Percentiles rank a stretch among this genome's conserved stretches.
These are phyloP conservation scores for Piper betle DNA, from an alignment of 164 flowering plant genomes.

Conservation along the genomic window DNA sequence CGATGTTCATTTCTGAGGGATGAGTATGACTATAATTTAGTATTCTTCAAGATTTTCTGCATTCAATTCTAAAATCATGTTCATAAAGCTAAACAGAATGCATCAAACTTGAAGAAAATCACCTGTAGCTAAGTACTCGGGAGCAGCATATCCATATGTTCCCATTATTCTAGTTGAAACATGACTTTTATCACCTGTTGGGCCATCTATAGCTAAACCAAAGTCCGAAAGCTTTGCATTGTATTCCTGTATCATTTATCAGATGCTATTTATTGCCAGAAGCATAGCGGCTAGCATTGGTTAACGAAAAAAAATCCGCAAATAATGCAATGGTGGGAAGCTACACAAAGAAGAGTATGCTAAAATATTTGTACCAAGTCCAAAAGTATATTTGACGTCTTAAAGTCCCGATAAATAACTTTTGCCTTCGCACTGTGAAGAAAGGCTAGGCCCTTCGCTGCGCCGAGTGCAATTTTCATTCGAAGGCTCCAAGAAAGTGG, in stretches of 20 bases:
- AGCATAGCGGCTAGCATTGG: too few species aligned
- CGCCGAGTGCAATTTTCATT: constrained; percentile 28
- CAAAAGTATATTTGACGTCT: constrained; percentile 20
- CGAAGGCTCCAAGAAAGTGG: constrained; percentile 28
- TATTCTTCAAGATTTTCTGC: too few species aligned
- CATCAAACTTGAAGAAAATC: constrained; percentile 1
- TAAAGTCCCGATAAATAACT: constrained; percentile 23
- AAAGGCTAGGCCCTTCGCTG: constrained; percentile 28
- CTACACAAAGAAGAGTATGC: not conserved
- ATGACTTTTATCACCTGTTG: constrained; percentile 70
- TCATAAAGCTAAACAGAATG: not conserved
- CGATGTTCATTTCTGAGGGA: too few species aligned
- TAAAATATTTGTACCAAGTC: constrained; percentile 16
- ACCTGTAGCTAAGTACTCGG: constrained; percentile 89
- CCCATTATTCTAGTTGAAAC: constrained; percentile 84
- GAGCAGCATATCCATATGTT: constrained; percentile 89
- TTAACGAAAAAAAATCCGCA: not conserved
- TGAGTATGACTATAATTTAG: too few species aligned
- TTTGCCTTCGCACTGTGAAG: constrained; percentile 23
- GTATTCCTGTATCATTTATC: constrained; percentile 26
- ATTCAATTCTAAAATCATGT: not conserved
- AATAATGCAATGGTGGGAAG: not conserved
- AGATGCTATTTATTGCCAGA: too few species aligned
- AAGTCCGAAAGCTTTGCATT: constrained; percentile 87
- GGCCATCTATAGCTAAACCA: constrained; percentile 89